phyloP scores from a whole-genome alignment of 2,329 filamentous ascomycete genomes.

The Hortaea sp. region DNA sequence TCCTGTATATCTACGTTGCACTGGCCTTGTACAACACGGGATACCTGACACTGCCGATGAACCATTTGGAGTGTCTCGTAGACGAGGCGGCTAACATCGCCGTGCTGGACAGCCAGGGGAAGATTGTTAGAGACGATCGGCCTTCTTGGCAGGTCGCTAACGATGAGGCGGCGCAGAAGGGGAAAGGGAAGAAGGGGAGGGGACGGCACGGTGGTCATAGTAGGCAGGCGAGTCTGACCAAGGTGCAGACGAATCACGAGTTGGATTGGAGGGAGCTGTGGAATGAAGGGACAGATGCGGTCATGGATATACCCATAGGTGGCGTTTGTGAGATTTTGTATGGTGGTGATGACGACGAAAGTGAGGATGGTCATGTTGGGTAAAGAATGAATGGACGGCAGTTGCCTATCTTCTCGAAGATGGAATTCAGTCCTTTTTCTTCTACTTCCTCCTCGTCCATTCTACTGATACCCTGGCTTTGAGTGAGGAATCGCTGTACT shows the following conservation, averaged over 20 bases:
- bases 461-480: no score
- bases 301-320: slow-evolving; percentile 91
- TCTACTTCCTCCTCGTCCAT: no score
- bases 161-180: slow-evolving; percentile 5
- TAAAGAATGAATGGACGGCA: no score
- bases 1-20: slow-evolving; percentile 90
- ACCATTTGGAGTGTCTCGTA: slow-evolving; percentile 76
- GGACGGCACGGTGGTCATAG: slow-evolving; percentile 28
- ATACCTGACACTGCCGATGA: slow-evolving; percentile 71
- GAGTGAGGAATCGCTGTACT: no score
- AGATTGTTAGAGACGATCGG: slow-evolving; percentile 32
- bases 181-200: slow-evolving; percentile 25
- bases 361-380: no score
- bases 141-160: slow-evolving; percentile 15
- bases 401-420: no score
- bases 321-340: slow-evolving; percentile 94
- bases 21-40: slow-evolving; percentile 85
- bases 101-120: slow-evolving; percentile 63
- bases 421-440: no score
- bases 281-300: slow-evolving; percentile 89
- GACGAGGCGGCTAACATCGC: slow-evolving; percentile 84
- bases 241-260: slow-evolving; percentile 19
- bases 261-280: slow-evolving; percentile 73
- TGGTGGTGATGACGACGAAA: slow-evolving; percentile 36
- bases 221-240: slow-evolving; percentile 24